phyloP scores from a whole-genome alignment of 768 basidiomycete genomes.

The Tylopilus rubrobrunneus region DNA sequence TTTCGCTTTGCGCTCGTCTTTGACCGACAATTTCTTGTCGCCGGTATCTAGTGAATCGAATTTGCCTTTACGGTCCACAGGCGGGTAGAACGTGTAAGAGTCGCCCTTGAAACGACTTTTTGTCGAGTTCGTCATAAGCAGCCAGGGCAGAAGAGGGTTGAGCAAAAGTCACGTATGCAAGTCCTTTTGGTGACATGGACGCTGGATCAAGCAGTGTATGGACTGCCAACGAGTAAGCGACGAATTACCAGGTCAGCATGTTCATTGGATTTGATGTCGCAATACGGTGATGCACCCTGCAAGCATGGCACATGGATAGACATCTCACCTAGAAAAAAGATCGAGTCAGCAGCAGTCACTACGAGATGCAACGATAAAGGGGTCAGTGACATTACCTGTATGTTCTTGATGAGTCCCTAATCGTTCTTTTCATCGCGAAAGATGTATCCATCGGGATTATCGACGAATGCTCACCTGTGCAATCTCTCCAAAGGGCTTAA shows the following conservation, averaged over 20 bases:
- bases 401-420: conserved; percentile 46
- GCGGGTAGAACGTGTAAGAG: conserved; percentile 84
- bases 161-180: conserved; percentile 57
- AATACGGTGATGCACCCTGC: conserved; percentile 5
- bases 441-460: neutral
- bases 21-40: conserved; percentile 51
- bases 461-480: conserved; percentile 57
- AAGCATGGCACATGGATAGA: neutral
- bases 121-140: conserved; percentile 79
- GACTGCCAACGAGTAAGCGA: conserved; percentile 31
- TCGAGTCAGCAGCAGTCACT: conserved; percentile 1
- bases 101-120: conserved; percentile 85
- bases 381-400: conserved; percentile 47
- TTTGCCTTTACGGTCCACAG: conserved; percentile 61
- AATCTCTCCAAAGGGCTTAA: conserved; percentile 66
- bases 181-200: conserved; percentile 51
- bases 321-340: conserved; percentile 13
- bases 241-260: neutral
- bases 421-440: conserved; percentile 37
- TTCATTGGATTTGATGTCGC: no score
- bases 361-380: neutral
- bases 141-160: conserved; percentile 48
- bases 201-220: conserved; percentile 52
- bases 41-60: conserved; percentile 37
- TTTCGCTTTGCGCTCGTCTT: conserved; percentile 54